Evolutionary conservation across 495 filamentous ascomycete species (phyloP), one percentile per base, ranked within the genome.

Genomic region (Lasiosphaeris hirsuta): DNA sequence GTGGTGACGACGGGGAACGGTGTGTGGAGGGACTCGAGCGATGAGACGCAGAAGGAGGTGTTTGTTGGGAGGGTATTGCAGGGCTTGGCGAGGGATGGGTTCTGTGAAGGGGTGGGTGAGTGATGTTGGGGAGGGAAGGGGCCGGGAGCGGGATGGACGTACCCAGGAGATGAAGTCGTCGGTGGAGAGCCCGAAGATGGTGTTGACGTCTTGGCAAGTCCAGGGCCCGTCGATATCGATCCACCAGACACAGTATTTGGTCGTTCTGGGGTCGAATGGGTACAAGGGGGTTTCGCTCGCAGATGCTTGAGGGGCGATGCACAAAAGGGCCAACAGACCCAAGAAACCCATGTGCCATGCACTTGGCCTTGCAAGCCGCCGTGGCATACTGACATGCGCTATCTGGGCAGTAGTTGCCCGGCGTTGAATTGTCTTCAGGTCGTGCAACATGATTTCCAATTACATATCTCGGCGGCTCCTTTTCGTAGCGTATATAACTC

Each of bases 141-240:
- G 42, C 45, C 7, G 44, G 17, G 35, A 47, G 14, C 7, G 37
- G 9, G 51, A 11, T 33, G 33, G 15, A 41, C 47, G n/a, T 37
- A 51, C 56, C 56, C 56, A 58, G 47, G 17, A 17, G 18, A 58
- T 23, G 47, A 58, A 58, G 23, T 58, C 56, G 14, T 44, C 38
- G 10, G 40, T 30, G 0, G 36, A 14, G 7, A 52, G 30, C 10
- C 56, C 56, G 37, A 44, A 52, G 47, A 58, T 42, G 13, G 10
- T 18, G 14, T 43, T 19, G 5, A 58, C n/a, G n/a, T 45, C 23
- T 10, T 51, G 4, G 39, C 56, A 58, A 33, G 46, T 58, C 47
- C 33, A 51, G 2, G 10, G 8, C 14, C 48, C 56, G 13, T 44
- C 48, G 30, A 19, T 45, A 38, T 58, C 56, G 38, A 58, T 51